Evolutionary conservation across 1,284 basidiomycete species (phyloP).

Genomic region (Fistulinella staudtii): DNA sequence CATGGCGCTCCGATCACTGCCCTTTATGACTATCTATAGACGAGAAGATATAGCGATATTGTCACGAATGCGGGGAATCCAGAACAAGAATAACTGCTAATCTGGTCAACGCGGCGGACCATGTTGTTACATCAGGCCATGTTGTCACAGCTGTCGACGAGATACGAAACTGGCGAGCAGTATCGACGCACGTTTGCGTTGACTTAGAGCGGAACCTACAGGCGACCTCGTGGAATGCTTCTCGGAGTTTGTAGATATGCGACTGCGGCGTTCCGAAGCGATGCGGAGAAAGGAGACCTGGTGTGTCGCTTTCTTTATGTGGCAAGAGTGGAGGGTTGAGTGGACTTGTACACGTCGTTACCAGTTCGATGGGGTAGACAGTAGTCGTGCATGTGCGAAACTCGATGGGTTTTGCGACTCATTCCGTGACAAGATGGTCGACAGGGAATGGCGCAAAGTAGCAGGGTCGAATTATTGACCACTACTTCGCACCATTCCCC

Average conservation of each 20-base stretch:
- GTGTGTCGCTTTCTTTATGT: slow-evolving; percentile 1
- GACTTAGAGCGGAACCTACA: neutral
- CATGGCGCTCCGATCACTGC: too few species aligned
- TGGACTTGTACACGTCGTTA: neutral
- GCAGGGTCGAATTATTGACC: too few species aligned
- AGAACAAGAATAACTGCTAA: too few species aligned
- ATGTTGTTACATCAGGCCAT: too few species aligned
- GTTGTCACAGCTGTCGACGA: too few species aligned
- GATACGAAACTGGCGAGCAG: neutral
- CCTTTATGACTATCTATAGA: slow-evolving; percentile 3
- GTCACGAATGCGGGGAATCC: neutral
- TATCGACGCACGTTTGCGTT: neutral
- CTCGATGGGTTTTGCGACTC: too few species aligned
- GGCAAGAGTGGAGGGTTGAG: neutral
- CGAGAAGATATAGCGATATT: neutral
- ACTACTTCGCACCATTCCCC: too few species aligned
- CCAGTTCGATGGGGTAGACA: neutral
- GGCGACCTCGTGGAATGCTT: neutral
- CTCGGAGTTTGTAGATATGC: neutral
- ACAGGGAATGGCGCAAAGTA: too few species aligned
- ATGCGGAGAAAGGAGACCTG: neutral
- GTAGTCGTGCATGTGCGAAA: too few species aligned
- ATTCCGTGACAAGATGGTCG: too few species aligned
- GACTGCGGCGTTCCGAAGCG: neutral
- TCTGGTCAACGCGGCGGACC: too few species aligned